Conservation (phyloP, 306 rosid genomes). For the Alnus glutinosa region DNA sequence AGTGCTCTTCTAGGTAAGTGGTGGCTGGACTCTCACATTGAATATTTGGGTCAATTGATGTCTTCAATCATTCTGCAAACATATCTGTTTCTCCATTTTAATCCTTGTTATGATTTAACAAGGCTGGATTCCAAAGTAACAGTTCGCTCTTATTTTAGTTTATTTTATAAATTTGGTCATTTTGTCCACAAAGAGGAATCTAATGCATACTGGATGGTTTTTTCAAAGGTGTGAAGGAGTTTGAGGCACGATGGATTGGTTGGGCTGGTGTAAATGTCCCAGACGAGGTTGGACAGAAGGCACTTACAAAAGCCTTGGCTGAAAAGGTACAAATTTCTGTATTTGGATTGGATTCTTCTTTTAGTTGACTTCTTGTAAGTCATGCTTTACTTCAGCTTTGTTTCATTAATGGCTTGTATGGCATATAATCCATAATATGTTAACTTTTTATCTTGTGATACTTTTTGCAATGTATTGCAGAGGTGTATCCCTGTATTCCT, state of each 20-base stretch:
- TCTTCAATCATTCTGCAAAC: conserved; percentile 3
- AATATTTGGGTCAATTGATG: neutral
- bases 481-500: conserved; percentile 91
- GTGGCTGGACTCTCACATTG: conserved; percentile 1
- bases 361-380: neutral
- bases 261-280: conserved; percentile 98
- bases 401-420: conserved; percentile 1
- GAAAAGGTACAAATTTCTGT: conserved; percentile 55
- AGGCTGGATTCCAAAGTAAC: conserved; percentile 5
- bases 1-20: conserved; percentile 79
- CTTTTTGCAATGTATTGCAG: conserved; percentile 38
- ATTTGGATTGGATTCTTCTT: neutral
- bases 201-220: conserved; percentile 22
- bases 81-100: conserved; percentile 12
- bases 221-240: conserved; percentile 77
- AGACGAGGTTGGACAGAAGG: conserved; percentile 79
- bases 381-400: neutral
- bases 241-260: conserved; percentile 91
- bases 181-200: conserved; percentile 22
- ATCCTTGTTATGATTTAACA: conserved; percentile 10
- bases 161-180: conserved; percentile 9
- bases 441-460: conserved; percentile 21
- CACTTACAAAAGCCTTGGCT: conserved; percentile 82
- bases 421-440: conserved; percentile 3
- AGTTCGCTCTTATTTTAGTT: neutral